Conservation (phyloP, 108 stramenopile genomes). For the Schizochytrium sp. region DNA sequence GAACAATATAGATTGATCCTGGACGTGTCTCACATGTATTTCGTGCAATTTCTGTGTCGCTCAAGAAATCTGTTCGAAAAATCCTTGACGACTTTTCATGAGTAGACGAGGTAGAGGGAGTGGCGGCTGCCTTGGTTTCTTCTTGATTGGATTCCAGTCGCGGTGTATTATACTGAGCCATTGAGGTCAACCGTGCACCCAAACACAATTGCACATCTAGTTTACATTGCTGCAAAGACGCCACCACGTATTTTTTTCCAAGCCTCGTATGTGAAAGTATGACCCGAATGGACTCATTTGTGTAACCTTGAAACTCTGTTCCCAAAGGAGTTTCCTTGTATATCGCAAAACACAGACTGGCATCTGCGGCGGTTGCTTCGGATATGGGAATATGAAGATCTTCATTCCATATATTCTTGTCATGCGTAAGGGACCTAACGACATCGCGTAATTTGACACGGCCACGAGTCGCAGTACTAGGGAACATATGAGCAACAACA, state of each 20-base stretch:
- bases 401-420: background rate
- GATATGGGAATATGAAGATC: background rate
- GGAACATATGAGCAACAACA: background rate
- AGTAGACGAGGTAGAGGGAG: too few species aligned
- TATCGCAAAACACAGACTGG: background rate
- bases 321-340: background rate
- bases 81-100: background rate
- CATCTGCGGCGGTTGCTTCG: background rate
- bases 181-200: too few species aligned
- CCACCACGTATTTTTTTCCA: background rate
- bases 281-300: background rate
- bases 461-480: background rate
- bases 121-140: too few species aligned
- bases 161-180: too few species aligned
- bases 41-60: background rate
- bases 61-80: constrained; percentile 8
- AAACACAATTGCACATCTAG: too few species aligned
- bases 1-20: background rate
- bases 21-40: background rate
- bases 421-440: constrained; percentile 3
- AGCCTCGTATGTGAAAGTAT: background rate
- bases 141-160: too few species aligned
- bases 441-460: constrained; percentile 43
- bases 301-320: background rate
- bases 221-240: too few species aligned